Base-by-base conservation (phyloP, 345 rosid species). In the Salix exigua region DNA sequence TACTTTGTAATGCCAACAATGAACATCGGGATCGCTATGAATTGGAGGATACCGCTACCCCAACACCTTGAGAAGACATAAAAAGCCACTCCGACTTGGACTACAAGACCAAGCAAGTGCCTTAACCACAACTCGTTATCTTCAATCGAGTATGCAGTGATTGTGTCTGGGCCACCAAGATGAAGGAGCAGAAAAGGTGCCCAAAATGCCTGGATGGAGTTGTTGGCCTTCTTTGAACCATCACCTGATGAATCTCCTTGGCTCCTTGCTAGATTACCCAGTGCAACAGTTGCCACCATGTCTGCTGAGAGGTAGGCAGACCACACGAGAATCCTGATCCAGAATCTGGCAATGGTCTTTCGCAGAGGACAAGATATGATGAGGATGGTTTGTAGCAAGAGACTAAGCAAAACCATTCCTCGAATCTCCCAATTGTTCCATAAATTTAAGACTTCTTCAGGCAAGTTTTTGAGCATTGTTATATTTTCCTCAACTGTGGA, bases 141-240 rank as follows among this genome's bases (percentile, higher is more conserved):
- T 26, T 70, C 37, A 26, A 70, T 18, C 4, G 73, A 13, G 31
- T 40, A 70, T 16, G 60, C 33, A 46, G 60, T 44, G 55, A 70
- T 70, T 2, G 73, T 70, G 55, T 70, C 60, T 6, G 73, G 73
- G 19, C 73, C 73, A 23, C 73, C 73, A 17, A 70, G 73, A 5
- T 70, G 73, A 4, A 70, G 12, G 35, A 46, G 53, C 13, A 70
- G 60, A 26, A 70, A 70, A 23, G 60, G 73, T 1, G 60, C 51
- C 53, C 71, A 68, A 23, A 42, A 68, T 68, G 71, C 71, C 50
- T 23, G 71, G 53, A 42, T 68, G 11, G 21, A 21, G 13, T 68
- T 38, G 28, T 30, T 14, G 12, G 31, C 9, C 2, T 37, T 62
- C 16, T 16, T 1, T 26, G 6, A 17, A 1, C 1, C 0, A 9